These are phyloP conservation scores for Colletotrichum australisinense DNA, from an alignment of 2,329 filamentous ascomycete species.

Conservation along the genomic window DNA sequence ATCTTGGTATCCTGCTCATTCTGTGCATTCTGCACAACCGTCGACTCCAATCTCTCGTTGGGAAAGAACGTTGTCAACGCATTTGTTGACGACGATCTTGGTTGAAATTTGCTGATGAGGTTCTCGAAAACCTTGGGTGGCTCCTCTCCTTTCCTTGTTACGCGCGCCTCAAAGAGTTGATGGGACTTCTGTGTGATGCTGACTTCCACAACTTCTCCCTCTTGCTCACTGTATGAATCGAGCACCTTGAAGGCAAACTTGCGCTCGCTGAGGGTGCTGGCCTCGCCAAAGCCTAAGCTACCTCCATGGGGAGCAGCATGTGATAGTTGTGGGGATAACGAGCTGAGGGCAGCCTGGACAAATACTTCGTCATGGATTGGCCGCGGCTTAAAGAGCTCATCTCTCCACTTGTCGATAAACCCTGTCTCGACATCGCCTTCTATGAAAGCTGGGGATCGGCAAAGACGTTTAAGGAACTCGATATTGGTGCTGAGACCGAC, in stretches of 20 bases:
- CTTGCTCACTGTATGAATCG: conserved; percentile 73
- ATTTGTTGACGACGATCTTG: conserved; percentile 42
- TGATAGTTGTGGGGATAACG: conserved; percentile 25
- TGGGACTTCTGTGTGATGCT: conserved; percentile 60
- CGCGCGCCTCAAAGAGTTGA: conserved; percentile 58
- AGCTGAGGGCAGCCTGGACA: conserved; percentile 83
- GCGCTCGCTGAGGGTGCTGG: conserved; percentile 53
- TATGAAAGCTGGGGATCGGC: conserved; percentile 83
- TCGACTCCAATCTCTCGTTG: conserved; percentile 81
- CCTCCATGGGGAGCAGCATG: conserved; percentile 55
- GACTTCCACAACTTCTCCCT: conserved; percentile 70
- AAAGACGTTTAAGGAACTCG: conserved; percentile 93
- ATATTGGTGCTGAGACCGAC: conserved; percentile 95
- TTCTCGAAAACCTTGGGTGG: conserved; percentile 54
- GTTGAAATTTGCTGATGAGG: conserved; percentile 54
- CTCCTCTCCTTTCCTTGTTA: conserved; percentile 55
- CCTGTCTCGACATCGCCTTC: conserved; percentile 93
- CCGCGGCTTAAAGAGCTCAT: conserved; percentile 78
- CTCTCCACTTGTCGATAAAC: conserved; percentile 90
- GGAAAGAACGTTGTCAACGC: conserved; percentile 82
- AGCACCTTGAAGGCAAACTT: conserved; percentile 64
- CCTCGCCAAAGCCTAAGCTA: conserved; percentile 65
- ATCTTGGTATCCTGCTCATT: conserved; percentile 69
- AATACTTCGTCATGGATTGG: conserved; percentile 78
- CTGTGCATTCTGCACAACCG: conserved; percentile 71